Conservation (phyloP, 2,329 filamentous ascomycete species). For the Colletotrichum euphorbiae region DNA sequence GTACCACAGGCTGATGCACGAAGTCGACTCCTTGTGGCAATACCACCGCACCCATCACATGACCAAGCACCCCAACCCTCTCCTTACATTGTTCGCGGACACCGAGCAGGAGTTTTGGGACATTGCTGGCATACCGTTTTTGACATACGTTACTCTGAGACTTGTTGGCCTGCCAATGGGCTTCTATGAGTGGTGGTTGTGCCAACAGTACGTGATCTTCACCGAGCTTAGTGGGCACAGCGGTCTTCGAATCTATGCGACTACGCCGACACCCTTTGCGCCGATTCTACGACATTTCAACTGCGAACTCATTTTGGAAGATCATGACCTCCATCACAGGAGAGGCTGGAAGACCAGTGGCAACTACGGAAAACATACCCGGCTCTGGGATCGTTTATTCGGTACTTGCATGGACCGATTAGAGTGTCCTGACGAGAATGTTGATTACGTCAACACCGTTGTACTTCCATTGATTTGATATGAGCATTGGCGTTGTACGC, state of each 20-base stretch:
- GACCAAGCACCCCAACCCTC: slow-evolving; percentile 57
- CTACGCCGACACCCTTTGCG: slow-evolving; percentile 49
- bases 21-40: slow-evolving; percentile 53
- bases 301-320: slow-evolving; percentile 55
- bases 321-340: slow-evolving; percentile 56
- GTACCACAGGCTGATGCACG: slow-evolving; percentile 57
- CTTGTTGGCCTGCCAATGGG: slow-evolving; percentile 53
- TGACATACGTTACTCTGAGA: slow-evolving; percentile 52
- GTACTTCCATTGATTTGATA: slow-evolving; percentile 45
- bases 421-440: slow-evolving; percentile 47
- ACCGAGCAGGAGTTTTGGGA: slow-evolving; percentile 56
- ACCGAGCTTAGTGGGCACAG: slow-evolving; percentile 54
- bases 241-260: slow-evolving; percentile 52
- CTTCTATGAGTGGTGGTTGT: slow-evolving; percentile 61
- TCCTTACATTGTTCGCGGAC: slow-evolving; percentile 56
- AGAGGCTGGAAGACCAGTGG: slow-evolving; percentile 52
- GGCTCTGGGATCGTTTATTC: slow-evolving; percentile 52
- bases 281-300: slow-evolving; percentile 49
- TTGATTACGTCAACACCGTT: slow-evolving; percentile 47
- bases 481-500: no score
- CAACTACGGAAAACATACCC: slow-evolving; percentile 54
- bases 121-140: slow-evolving; percentile 54
- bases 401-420: slow-evolving; percentile 52
- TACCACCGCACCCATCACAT: slow-evolving; percentile 59
- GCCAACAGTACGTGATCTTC: slow-evolving; percentile 56